Evolutionary conservation across 2,329 filamentous ascomycete genomes (phyloP), one percentile per base, ranked within the genome.

Genomic region (Hawksworthiomyces lignivorus): DNA sequence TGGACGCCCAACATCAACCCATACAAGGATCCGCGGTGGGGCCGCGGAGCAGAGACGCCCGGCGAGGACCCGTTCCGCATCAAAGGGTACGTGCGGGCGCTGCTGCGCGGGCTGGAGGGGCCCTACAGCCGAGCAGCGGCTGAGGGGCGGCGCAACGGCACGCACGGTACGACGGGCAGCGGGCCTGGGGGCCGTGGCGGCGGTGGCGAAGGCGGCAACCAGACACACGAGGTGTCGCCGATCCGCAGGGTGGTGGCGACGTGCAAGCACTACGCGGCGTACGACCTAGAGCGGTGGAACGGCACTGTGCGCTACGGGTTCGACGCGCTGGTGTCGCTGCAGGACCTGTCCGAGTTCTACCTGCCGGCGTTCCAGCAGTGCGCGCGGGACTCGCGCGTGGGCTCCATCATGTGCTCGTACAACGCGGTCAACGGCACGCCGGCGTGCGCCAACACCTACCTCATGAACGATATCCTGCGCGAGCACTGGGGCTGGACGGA

Each of bases 1-100:
- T 82, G 75, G 72, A 77, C 80, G 0, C 80, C 80, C 0, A 82
- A 83, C 51, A 78, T 83, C 56, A 83, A 82, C 50, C 68, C 73
- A 0, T 82, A 73, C 61, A 70, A 71, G 32, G 76, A 80, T 52
- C 77, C 78, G 0, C 61, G 78, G 15, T 79, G 76, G 77, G 77
- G 77, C 1, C 64, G 77, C 6, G 77, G 45, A 10, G 5, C 11
- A 44, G 48, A 61, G 41, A 56, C 54, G 1, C 55, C 57, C 1
- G 53, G 56, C 4, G 55, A 58, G 39, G 56, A 57, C 32, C 21
- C 36, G 8, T 49, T 47, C 42, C 53, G 15, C 34, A 47, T 51
- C 32, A 48, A 53, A 17, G 45, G 50, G 1, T 45, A 55, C 33
- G 50, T 49, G 29, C 47, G 52, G 24, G 47, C 54, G 0, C 31